phyloP scores from a whole-genome alignment of 208 protist species.

The Acanthamoeba lenticulata region DNA sequence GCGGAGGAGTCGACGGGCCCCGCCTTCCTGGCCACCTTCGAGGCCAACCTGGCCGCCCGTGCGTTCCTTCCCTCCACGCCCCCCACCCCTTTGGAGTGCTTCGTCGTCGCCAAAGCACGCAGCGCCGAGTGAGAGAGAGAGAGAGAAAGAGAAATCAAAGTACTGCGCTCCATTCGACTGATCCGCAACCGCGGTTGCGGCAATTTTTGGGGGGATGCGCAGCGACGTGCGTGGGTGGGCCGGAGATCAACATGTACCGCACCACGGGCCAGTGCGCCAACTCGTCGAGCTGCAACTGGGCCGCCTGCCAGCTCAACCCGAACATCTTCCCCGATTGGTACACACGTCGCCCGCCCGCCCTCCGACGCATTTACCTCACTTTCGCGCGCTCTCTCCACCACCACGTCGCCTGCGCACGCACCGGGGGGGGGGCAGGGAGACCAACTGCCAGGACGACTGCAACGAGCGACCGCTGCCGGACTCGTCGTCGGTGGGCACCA shows the following conservation, averaged over 20 bases:
- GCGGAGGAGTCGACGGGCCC: neutral
- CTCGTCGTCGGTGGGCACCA: neutral
- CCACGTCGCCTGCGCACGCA: too few relatives aligned
- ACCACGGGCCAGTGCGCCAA: neutral
- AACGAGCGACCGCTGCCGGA: neutral
- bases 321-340: neutral
- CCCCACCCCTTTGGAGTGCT: neutral
- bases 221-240: neutral
- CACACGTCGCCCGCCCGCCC: too few relatives aligned
- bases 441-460: neutral
- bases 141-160: too few relatives aligned
- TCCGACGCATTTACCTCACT: neutral
- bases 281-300: constrained; percentile 20
- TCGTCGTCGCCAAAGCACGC: too few relatives aligned
- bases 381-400: neutral
- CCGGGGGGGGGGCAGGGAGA: too few relatives aligned
- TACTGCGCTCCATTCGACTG: too few relatives aligned
- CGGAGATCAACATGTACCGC: neutral
- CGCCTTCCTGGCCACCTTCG: neutral
- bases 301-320: neutral
- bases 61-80: neutral
- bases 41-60: neutral
- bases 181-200: neutral
- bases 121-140: neutral
- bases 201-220: neutral